These are phyloP conservation scores for Penicillium atrosanguineum DNA, from an alignment of 495 filamentous ascomycete species.

Conservation along the genomic window DNA sequence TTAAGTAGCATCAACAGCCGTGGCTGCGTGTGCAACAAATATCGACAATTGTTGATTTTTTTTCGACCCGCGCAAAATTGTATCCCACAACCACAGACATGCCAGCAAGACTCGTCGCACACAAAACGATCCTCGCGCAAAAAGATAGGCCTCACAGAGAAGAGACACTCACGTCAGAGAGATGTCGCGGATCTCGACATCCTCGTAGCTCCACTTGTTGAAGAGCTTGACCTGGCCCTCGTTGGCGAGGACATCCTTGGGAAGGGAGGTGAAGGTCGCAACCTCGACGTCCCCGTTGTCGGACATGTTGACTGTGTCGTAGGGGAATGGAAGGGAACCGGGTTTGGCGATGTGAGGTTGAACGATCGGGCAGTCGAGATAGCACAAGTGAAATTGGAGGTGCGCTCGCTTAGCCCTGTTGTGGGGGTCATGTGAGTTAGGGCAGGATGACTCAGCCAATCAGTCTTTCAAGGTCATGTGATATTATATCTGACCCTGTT, in stretches of 20 bases:
- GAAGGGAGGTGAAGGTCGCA: conserved; percentile 74
- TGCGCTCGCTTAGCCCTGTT: conserved; percentile 46
- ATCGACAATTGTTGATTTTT: conserved; percentile 3
- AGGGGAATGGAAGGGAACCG: conserved; percentile 40
- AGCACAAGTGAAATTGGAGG: conserved; percentile 37
- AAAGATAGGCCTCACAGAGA: conserved; percentile 7
- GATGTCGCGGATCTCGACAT: conserved; percentile 99
- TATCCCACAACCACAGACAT: conserved; percentile 3
- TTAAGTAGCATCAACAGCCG: neutral
- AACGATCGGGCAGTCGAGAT: conserved; percentile 17
- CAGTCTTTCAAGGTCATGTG: conserved; percentile 20
- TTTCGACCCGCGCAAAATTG: conserved; percentile 3
- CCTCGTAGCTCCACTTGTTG: conserved; percentile 96
- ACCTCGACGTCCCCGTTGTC: conserved; percentile 94
- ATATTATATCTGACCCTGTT: neutral
- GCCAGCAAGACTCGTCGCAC: neutral
- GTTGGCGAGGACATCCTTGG: conserved; percentile 89
- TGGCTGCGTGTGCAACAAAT: neutral
- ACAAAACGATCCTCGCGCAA: conserved; percentile 12
- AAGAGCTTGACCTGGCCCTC: conserved; percentile 96
- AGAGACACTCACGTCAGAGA: conserved; percentile 87
- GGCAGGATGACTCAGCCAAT: conserved; percentile 30
- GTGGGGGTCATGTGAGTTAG: conserved; percentile 40
- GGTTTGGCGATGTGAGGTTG: conserved; percentile 44
- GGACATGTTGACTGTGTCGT: conserved; percentile 74